Conservation (phyloP, 148 eudicot genomes). For the Mesembryanthemum crystallinum region DNA sequence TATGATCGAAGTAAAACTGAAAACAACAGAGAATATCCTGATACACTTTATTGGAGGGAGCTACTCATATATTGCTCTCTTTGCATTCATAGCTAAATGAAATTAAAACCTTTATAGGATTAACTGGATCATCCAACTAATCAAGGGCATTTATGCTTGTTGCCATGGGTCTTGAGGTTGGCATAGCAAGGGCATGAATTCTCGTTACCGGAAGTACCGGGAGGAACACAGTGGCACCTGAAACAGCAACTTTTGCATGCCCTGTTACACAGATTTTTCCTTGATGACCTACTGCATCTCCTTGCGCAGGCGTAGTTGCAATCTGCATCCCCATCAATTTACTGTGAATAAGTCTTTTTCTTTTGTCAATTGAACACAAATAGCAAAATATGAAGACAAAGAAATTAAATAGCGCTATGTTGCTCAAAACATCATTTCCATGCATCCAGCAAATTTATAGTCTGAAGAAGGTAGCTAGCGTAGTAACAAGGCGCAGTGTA, state of each 20-base stretch:
- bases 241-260: conserved; percentile 65
- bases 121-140: background rate
- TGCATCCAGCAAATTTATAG: too few relatives aligned
- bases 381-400: background rate
- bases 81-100: background rate
- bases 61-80: too few relatives aligned
- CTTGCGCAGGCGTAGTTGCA: conserved; percentile 49
- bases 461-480: too few relatives aligned
- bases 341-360: background rate
- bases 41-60: too few relatives aligned
- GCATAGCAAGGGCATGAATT: conserved; percentile 68
- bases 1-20: too few relatives aligned
- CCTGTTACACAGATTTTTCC: conserved; percentile 55
- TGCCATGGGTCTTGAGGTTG: conserved; percentile 56
- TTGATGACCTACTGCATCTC: conserved; percentile 61
- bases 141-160: conserved; percentile 67
- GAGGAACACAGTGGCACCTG: conserved; percentile 69
- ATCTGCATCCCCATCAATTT: conserved; percentile 33
- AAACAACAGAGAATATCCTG: too few relatives aligned
- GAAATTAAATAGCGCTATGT: too few relatives aligned
- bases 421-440: too few relatives aligned
- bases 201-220: conserved; percentile 63
- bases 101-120: background rate
- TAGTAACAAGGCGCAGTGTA: too few relatives aligned
- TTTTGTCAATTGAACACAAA: background rate